These are phyloP conservation scores for Aspergillus sergii DNA, from an alignment of 2,329 filamentous ascomycete genomes.

Conservation along the genomic window DNA sequence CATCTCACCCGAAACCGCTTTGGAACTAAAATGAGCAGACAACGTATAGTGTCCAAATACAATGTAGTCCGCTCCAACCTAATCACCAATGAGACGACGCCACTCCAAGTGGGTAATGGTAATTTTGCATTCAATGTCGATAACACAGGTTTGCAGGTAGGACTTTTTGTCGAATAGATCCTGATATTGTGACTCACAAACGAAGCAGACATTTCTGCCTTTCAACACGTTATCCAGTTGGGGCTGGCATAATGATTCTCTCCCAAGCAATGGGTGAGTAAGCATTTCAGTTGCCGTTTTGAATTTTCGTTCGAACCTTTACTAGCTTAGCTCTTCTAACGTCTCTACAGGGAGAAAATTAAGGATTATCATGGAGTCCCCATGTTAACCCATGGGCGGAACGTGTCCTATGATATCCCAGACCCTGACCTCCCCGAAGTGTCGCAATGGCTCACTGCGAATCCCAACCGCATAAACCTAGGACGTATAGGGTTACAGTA, in stretches of 20 bases:
- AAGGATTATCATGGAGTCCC: constrained; percentile 13
- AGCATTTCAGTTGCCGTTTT: background rate
- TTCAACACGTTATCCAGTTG: constrained; percentile 21
- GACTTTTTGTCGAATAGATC: too few relatives aligned
- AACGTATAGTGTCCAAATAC: constrained; percentile 14
- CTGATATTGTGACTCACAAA: background rate
- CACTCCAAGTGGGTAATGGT: constrained; percentile 20
- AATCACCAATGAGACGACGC: constrained; percentile 18
- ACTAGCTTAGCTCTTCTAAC: background rate
- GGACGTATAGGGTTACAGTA: constrained; percentile 17
- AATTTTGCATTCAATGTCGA: constrained; percentile 21
- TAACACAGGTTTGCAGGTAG: constrained; percentile 20
- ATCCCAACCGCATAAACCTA: constrained; percentile 20
- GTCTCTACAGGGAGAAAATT: constrained; percentile 1
- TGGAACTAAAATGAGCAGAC: background rate
- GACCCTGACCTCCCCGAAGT: constrained; percentile 14
- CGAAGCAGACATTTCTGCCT: constrained; percentile 12
- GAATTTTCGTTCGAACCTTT: background rate
- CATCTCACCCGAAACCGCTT: background rate
- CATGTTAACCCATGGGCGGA: constrained; percentile 15
- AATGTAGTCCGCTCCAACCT: constrained; percentile 14
- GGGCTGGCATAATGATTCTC: constrained; percentile 22
- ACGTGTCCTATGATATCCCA: constrained; percentile 20
- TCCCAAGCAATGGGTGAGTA: constrained; percentile 14
- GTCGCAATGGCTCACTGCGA: constrained; percentile 19